Percentiles rank a stretch among this genome's conserved stretches.
These are phyloP conservation scores for Tuber calosporum DNA, from an alignment of 495 filamentous ascomycete species.

Conservation along the genomic window DNA sequence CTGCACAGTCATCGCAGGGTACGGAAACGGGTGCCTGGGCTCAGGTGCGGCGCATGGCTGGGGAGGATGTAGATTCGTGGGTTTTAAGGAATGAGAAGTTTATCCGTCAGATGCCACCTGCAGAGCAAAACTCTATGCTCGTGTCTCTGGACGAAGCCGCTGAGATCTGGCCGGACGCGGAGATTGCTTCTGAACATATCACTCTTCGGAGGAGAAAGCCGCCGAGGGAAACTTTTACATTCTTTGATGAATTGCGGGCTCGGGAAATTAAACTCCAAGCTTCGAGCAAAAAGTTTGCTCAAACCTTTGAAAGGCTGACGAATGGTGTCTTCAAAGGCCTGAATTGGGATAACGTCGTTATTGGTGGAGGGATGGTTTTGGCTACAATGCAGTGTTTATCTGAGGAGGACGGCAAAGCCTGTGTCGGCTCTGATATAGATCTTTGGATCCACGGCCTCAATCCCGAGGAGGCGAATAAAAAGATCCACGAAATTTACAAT, in stretches of 20 bases:
- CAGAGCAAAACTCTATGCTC: conserved; percentile 14
- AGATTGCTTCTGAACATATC: conserved; percentile 1
- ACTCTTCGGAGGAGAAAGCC: conserved; percentile 24
- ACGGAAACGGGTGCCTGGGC: not conserved
- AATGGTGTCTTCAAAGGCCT: conserved; percentile 39
- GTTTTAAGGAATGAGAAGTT: conserved; percentile 25
- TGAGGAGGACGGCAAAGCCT: conserved; percentile 17
- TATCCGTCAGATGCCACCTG: conserved; percentile 10
- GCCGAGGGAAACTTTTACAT: conserved; percentile 40
- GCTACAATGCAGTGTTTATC: conserved; percentile 35
- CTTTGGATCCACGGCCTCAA: conserved; percentile 42
- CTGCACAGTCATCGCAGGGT: conserved; percentile 2
- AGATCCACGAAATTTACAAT: conserved; percentile 41
- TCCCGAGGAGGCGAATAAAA: conserved; percentile 40
- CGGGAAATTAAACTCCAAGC: conserved; percentile 31
- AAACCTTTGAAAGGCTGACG: conserved; percentile 40
- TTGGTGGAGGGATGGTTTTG: conserved; percentile 42
- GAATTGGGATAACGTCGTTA: conserved; percentile 42
- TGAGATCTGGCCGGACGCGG: conserved; percentile 5
- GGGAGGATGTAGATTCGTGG: conserved; percentile 27
- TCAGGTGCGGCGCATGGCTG: conserved; percentile 7
- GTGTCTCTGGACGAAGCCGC: conserved; percentile 24
- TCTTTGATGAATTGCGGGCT: conserved; percentile 40
- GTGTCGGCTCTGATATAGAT: conserved; percentile 40
- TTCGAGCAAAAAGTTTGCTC: conserved; percentile 28